Evolutionary conservation across 1,284 basidiomycete species (phyloP).

Genomic region (Ustilago hordei): DNA sequence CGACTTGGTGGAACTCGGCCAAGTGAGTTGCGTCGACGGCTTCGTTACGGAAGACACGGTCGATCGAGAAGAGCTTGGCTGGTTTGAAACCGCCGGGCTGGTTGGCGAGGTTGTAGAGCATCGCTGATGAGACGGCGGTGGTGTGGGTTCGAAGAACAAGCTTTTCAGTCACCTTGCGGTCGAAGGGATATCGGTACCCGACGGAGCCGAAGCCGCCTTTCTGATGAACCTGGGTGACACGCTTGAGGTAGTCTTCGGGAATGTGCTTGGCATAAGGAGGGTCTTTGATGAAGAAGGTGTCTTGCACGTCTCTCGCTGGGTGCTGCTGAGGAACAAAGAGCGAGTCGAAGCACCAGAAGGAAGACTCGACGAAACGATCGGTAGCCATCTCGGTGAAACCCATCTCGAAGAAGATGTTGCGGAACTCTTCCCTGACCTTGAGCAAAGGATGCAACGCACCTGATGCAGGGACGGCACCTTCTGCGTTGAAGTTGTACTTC

Average conservation of each 20-base stretch:
- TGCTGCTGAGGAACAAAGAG: slow-evolving; percentile 99
- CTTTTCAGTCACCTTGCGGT: slow-evolving; percentile 87
- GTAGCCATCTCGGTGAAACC: slow-evolving; percentile 99
- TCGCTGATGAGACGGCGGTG: slow-evolving; percentile 91
- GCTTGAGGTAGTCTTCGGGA: slow-evolving; percentile 86
- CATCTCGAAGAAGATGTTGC: slow-evolving; percentile 99
- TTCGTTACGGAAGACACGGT: slow-evolving; percentile 98
- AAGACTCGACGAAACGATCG: slow-evolving; percentile 95
- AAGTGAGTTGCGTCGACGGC: slow-evolving; percentile 99
- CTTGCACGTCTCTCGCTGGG: slow-evolving; percentile 96
- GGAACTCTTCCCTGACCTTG: slow-evolving; percentile 97
- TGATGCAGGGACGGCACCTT: slow-evolving; percentile 86
- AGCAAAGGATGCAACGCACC: slow-evolving; percentile 95
- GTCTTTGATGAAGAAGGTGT: slow-evolving; percentile 99
- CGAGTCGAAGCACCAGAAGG: slow-evolving; percentile 99
- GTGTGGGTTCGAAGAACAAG: slow-evolving; percentile 96
- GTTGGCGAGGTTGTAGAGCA: slow-evolving; percentile 84
- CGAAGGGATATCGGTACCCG: slow-evolving; percentile 99
- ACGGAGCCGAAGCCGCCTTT: slow-evolving; percentile 91
- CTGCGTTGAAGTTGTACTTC: slow-evolving; percentile 98
- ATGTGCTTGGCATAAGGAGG: slow-evolving; percentile 83
- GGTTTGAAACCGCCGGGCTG: slow-evolving; percentile 85
- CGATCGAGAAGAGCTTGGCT: slow-evolving; percentile 97
- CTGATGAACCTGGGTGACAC: slow-evolving; percentile 89
- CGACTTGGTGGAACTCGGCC: slow-evolving; percentile 99